Evolutionary conservation across 495 filamentous ascomycete genomes (phyloP).

Genomic region (Parathielavia appendiculata): DNA sequence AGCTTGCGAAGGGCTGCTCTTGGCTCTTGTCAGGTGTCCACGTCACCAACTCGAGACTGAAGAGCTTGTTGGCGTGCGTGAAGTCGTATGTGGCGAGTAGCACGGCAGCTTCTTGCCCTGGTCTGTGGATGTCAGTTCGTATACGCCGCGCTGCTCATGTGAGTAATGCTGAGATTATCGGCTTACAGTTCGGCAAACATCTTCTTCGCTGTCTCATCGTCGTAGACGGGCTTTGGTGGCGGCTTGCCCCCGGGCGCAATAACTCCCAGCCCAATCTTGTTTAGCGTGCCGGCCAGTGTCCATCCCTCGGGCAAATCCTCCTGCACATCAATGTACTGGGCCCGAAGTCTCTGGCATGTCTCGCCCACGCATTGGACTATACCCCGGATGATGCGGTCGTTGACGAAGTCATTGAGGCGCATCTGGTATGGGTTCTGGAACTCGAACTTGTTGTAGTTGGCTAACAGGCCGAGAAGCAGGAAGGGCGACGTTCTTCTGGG

Average conservation of each 20-base stretch:
- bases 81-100: conserved; percentile 90
- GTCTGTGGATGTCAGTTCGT: conserved; percentile 49
- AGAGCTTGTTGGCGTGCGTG: conserved; percentile 88
- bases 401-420: conserved; percentile 95
- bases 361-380: conserved; percentile 70
- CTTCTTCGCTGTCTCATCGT: conserved; percentile 68
- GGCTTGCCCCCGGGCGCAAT: conserved; percentile 65
- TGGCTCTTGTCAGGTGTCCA: conserved; percentile 57
- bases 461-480: conserved; percentile 77
- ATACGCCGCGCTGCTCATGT: background rate
- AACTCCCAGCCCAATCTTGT: conserved; percentile 76
- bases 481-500: conserved; percentile 67
- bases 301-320: conserved; percentile 91
- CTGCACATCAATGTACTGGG: conserved; percentile 79
- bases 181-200: conserved; percentile 61
- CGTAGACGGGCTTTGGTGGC: conserved; percentile 50
- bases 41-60: conserved; percentile 77
- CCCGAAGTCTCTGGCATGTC: conserved; percentile 59
- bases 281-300: conserved; percentile 72
- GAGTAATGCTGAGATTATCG: background rate
- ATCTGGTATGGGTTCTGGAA: conserved; percentile 95
- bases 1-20: conserved; percentile 72
- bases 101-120: conserved; percentile 69
- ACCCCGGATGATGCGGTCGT: conserved; percentile 78
- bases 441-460: conserved; percentile 99